Base-by-base conservation (phyloP, 805 yeast species). In the Pichia phayaonensis region DNA sequence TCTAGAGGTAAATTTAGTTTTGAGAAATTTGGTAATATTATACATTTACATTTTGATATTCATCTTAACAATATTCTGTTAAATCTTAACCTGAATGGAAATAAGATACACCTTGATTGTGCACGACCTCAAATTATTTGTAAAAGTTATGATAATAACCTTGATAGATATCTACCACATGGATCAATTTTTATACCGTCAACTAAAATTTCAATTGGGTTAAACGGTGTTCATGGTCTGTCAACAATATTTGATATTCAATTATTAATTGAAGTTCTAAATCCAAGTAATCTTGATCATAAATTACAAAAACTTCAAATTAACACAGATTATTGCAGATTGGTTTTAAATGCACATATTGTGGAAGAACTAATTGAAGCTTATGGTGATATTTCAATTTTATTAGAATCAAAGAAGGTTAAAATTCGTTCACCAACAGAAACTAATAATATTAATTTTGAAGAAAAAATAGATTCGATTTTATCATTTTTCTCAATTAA, bases 271-370 rank as follows among this genome's bases (percentile, higher is more conserved):
- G 70, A 71, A 59, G 56, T 80, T 15, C 54, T 66, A n/a, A 74
- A 78, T 40, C 63, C 71, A 2, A 70, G 60, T 8, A 67, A 62
- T 4, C 56, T 55, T 0, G 58, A 55, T 0, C 52, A 59, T 18
- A 44, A 56, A 2, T 58, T 68, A 2, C 79, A 75, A 51, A 71
- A 79, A 0, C 65, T 84, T 4, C 83, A 81, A 53, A 61, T 84
- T 1, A 80, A 75, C 47, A 80, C 87, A 3, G 74, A 79, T 6
- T 76, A 76, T 58, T 79, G 80, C 47, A 72, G 90, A 41, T 56
- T 83, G 4, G 77, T 81, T 52, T 60, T 84, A 36, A 79, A 81
- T 47, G 80, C 88, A 0, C 67, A 69, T 10, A 70, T 55, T 26
- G 38, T 61, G 1, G 55, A 55, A 24, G 63, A 63, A 47, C 8